Base-by-base conservation (phyloP, 2,329 filamentous ascomycete species). In the Hymenoscyphus scutula region DNA sequence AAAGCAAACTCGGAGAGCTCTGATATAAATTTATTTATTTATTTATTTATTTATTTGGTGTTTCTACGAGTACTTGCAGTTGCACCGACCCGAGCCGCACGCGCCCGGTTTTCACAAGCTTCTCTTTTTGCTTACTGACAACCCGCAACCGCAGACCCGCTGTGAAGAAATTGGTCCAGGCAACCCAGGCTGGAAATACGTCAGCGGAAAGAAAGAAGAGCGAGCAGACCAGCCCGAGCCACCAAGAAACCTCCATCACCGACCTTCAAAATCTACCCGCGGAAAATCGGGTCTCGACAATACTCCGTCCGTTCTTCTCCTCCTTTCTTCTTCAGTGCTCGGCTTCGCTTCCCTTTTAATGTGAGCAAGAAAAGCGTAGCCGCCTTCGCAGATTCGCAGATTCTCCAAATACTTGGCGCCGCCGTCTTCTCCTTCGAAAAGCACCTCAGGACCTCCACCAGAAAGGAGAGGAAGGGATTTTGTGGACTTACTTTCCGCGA, bases 321-420 rank as follows among this genome's bases (percentile, higher is more conserved):
- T 32, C 19, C 41, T 19, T 57, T 53, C 48, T 15, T n/a, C n/a
- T n/a, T n/a, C n/a, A n/a, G n/a, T n/a, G n/a, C 32, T 53, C 10
- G 7, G 32, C 38, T 32, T 32, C 48, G 23, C 32, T 29, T 23
- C 17, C 37, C 37, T 37, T 58, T 45, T 48, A 25, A 66, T 67
- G 63, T 30, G 48, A 30, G 51, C 25, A 48, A 59, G 48, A 37
- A 37, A 34, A 51, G 55, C 41, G 56, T 51, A 51, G 19, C 19
- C n/a, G 32, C 55, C 56, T 54, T 54, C 8, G 41, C 54, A 51
- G 19, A 56, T 54, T 54, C 8, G 41, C 54, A 51, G 19, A 56
- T 51, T 45, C 59, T 38, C 32, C 57, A 53, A 58, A 60, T 59
- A 60, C 61, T 69, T 65, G 63, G 64, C 65, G 53, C 54, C 65